A percentile compares a stretch with the other conserved stretches of the same genome.
These are phyloP conservation scores for Leccinum aurantiacum DNA, from an alignment of 768 basidiomycete species.

Conservation along the genomic window DNA sequence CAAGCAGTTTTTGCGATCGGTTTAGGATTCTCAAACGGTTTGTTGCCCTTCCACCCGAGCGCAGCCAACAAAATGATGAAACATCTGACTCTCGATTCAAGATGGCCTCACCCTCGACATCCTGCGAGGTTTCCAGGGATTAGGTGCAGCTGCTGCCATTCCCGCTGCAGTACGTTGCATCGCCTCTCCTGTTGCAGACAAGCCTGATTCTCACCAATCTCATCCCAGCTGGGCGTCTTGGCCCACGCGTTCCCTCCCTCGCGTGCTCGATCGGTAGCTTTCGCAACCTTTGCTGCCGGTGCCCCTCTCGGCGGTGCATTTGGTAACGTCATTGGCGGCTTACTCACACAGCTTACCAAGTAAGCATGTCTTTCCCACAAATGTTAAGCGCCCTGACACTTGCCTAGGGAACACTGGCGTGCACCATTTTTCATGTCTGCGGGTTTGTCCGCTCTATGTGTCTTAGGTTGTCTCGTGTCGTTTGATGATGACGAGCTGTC, in stretches of 20 bases:
- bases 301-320: conserved; percentile 78
- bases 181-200: not conserved
- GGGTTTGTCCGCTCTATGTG: conserved; percentile 53
- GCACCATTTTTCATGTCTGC: conserved; percentile 60
- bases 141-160: conserved; percentile 75
- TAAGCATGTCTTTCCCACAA: conserved; percentile 20
- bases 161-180: conserved; percentile 60
- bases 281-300: conserved; percentile 82
- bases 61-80: no score
- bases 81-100: conserved; percentile 21
- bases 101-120: conserved; percentile 63
- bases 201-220: not conserved
- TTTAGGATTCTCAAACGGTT: conserved; percentile 62
- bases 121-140: conserved; percentile 75
- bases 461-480: conserved; percentile 52
- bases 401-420: conserved; percentile 56
- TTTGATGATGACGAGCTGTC: conserved; percentile 58
- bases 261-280: conserved; percentile 67
- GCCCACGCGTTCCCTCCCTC: conserved; percentile 76
- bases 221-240: conserved; percentile 69
- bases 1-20: conserved; percentile 60
- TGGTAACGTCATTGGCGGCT: conserved; percentile 70
- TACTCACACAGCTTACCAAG: conserved; percentile 55
- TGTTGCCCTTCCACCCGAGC: conserved; percentile 3
- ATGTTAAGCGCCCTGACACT: not conserved